Percentiles rank a stretch among this genome's conserved stretches.
These are phyloP conservation scores for Neofusicoccum ribis DNA, from an alignment of 2,329 filamentous ascomycete genomes.

Conservation along the genomic window DNA sequence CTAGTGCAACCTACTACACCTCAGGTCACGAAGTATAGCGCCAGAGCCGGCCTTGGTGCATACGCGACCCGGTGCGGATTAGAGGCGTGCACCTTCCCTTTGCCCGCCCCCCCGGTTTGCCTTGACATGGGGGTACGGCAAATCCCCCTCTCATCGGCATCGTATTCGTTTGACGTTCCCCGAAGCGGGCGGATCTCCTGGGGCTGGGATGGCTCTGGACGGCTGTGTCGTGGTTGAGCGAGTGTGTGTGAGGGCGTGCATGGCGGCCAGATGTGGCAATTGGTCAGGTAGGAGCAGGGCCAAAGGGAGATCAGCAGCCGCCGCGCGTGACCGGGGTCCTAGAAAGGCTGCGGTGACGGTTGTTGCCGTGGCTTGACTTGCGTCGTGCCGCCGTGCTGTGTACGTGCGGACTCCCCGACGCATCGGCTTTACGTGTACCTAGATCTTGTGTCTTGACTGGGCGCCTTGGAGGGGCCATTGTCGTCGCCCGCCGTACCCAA, in stretches of 20 bases:
- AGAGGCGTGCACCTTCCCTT: neutral
- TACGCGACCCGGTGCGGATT: no score
- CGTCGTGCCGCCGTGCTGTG: neutral
- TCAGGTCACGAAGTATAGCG: neutral
- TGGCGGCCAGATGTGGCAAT: neutral
- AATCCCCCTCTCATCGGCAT: constrained; percentile 3
- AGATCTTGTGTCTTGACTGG: neutral
- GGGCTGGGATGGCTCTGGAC: neutral
- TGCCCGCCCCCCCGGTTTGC: neutral
- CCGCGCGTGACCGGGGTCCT: constrained; percentile 8
- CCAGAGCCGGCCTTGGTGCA: neutral
- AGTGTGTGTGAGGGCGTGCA: neutral
- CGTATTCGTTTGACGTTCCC: constrained; percentile 10
- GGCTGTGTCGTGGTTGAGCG: neutral
- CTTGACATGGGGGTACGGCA: neutral
- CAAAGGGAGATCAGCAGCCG: constrained; percentile 15
- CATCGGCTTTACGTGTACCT: neutral
- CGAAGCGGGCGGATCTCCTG: neutral
- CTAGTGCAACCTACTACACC: neutral
- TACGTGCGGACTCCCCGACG: no score
- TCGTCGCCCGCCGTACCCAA: neutral
- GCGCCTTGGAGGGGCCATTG: neutral
- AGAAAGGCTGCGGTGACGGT: neutral
- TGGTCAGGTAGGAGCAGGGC: neutral
- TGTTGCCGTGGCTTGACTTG: constrained; percentile 5